A percentile compares a stretch with the other conserved stretches of the same genome.
phyloP scores from a whole-genome alignment of 306 rosid species.

The Trichosanthes cucumerina region DNA sequence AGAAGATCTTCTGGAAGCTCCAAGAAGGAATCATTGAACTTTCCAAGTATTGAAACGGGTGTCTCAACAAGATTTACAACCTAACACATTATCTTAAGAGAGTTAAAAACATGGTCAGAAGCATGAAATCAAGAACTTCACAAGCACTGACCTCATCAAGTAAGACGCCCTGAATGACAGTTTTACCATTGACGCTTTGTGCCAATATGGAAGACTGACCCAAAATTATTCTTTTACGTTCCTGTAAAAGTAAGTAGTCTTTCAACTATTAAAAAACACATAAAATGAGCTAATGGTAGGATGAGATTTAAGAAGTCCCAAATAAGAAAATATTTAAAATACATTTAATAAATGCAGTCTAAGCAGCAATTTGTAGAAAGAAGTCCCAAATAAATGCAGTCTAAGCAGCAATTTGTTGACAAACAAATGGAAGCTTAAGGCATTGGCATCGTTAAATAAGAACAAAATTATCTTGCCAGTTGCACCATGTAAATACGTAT shows the following conservation, averaged over 20 bases:
- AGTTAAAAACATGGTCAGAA: background rate
- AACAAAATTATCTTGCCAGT: background rate
- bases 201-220: constrained; percentile 59
- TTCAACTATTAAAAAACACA: constrained; percentile 2
- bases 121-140: constrained; percentile 18
- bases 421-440: background rate
- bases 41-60: constrained; percentile 85
- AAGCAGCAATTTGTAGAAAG: background rate
- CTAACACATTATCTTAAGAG: constrained; percentile 24
- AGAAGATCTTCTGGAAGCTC: constrained; percentile 91
- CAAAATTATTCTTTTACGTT: constrained; percentile 47
- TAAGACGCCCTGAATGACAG: constrained; percentile 50
- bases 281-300: background rate
- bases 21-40: constrained; percentile 70
- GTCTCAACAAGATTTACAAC: constrained; percentile 93
- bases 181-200: constrained; percentile 55
- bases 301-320: background rate
- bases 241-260: constrained; percentile 31
- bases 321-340: background rate
- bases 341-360: background rate
- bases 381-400: background rate
- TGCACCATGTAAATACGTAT: background rate
- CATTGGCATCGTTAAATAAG: background rate
- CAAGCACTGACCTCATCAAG: constrained; percentile 63
- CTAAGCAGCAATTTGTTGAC: background rate